Evolutionary conservation across 2,329 filamentous ascomycete genomes (phyloP).

Genomic region (Neoascochyta sp.): DNA sequence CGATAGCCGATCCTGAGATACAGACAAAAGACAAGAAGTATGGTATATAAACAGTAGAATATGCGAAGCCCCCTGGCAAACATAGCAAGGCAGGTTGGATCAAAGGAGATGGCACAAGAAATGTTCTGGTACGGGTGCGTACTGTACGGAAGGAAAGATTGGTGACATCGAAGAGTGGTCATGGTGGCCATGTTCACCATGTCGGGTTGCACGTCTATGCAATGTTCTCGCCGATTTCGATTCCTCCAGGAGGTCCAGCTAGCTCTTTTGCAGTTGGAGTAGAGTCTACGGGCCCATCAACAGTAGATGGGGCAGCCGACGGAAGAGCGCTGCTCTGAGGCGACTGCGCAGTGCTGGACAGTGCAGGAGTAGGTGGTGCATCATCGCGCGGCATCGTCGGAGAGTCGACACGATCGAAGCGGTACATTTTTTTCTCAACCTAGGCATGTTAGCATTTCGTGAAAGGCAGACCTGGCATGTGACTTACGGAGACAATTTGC

Average conservation of each 20-base stretch:
- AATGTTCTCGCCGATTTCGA: conserved; percentile 15
- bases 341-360: conserved; percentile 67
- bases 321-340: conserved; percentile 64
- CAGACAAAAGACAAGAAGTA: conserved; percentile 10
- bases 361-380: conserved; percentile 56
- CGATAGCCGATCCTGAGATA: conserved; percentile 2
- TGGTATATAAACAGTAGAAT: conserved; percentile 27
- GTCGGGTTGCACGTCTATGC: too few species aligned
- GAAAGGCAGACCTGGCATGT: neutral
- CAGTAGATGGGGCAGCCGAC: conserved; percentile 59
- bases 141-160: conserved; percentile 3
- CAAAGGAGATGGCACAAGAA: conserved; percentile 4
- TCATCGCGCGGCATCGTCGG: conserved; percentile 23
- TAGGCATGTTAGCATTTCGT: conserved; percentile 9
- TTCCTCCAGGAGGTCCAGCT: conserved; percentile 8
- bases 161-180: conserved; percentile 1
- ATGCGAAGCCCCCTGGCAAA: conserved; percentile 7
- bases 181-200: too few species aligned
- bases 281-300: conserved; percentile 42
- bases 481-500: conserved; percentile 41
- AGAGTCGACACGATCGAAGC: conserved; percentile 35
- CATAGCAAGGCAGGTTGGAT: conserved; percentile 5
- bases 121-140: conserved; percentile 1
- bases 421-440: conserved; percentile 51
- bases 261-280: conserved; percentile 11